Evolutionary conservation across 495 filamentous ascomycete species (phyloP).

Genomic region (Penicillium soppii): DNA sequence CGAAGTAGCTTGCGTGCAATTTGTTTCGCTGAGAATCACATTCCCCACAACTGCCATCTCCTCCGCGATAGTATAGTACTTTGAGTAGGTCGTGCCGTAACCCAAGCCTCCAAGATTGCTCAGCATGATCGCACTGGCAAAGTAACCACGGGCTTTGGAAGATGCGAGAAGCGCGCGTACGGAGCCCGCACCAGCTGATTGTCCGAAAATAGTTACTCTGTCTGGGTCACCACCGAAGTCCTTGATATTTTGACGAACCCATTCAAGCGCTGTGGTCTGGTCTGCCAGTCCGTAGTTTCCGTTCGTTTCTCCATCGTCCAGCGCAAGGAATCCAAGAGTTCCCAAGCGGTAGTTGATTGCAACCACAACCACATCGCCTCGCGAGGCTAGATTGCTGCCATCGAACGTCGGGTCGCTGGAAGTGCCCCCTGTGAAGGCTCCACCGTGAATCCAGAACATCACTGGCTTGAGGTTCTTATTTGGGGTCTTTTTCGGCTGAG

Average conservation of each 20-base stretch:
- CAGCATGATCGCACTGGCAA: constrained; percentile 40
- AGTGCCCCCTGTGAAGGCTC: constrained; percentile 42
- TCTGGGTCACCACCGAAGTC: constrained; percentile 49
- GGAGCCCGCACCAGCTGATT: constrained; percentile 50
- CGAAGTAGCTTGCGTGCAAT: constrained; percentile 33
- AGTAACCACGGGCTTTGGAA: constrained; percentile 36
- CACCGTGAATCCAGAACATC: constrained; percentile 49
- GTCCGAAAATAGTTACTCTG: constrained; percentile 56
- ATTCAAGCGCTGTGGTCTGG: constrained; percentile 36
- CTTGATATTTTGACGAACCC: constrained; percentile 30
- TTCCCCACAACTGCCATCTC: constrained; percentile 23
- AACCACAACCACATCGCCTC: constrained; percentile 48
- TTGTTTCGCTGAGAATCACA: constrained; percentile 22
- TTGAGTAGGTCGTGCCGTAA: constrained; percentile 49
- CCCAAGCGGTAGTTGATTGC: constrained; percentile 43
- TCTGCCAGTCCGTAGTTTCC: constrained; percentile 41
- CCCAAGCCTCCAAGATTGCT: constrained; percentile 48
- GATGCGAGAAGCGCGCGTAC: constrained; percentile 35
- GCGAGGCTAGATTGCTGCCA: constrained; percentile 40
- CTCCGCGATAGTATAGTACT: constrained; percentile 44
- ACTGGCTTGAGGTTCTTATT: constrained; percentile 36
- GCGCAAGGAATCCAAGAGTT: constrained; percentile 36
- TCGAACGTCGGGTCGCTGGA: constrained; percentile 37
- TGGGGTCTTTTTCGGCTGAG: constrained; percentile 20
- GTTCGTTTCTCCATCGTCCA: constrained; percentile 21